Evolutionary conservation across 805 yeast genomes (phyloP), one percentile per base, ranked within the genome.

Genomic region (Nadsonia fulvescens): DNA sequence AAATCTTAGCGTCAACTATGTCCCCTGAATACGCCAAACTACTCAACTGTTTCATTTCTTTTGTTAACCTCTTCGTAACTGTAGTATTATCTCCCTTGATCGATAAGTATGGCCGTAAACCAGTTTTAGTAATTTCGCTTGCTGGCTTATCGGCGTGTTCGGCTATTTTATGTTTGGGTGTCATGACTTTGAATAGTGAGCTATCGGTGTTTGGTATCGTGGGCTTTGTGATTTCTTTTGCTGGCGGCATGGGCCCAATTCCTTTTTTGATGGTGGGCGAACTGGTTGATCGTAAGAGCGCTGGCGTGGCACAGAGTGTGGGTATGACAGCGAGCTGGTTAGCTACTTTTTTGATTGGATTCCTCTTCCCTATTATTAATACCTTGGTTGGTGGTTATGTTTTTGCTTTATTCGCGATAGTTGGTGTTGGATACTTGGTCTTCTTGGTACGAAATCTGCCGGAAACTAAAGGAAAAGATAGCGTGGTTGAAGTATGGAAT

Each of bases 241-340:
- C 95, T 0, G 54, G 76, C 17, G 98, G 98, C 0, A 47, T 82
- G 34, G 98, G 98, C 0, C 98, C 98, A 5, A 82, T 89, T 29
- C 98, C 98, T 21, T 86, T 89, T 52, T 53, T 86, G 37, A 51
- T 83, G 27, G 72, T 86, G 7, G 67, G 92, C 5, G 96, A 89
- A 45, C 70, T 86, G n/a, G 74, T 92, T 1, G 91, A 82, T 33
- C 53, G 63, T 2, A 67, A 70, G 32, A 86, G 86, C 2, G 70
- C 70, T 31, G 83, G 83, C 3, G 58, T 70, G 23, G 95, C 96
- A 0, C 98, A 89, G 51, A 73, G 93, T 44, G 74, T 78, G 58
- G 96, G 93, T 8, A 81, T 89, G 0, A 66, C 79, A 8, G 66
- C 78, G 54, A 89, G 86, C 47, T 86, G 95, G 95, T 38, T 78